phyloP scores from a whole-genome alignment of 1,284 basidiomycete genomes.

The Ustilago hordei region DNA sequence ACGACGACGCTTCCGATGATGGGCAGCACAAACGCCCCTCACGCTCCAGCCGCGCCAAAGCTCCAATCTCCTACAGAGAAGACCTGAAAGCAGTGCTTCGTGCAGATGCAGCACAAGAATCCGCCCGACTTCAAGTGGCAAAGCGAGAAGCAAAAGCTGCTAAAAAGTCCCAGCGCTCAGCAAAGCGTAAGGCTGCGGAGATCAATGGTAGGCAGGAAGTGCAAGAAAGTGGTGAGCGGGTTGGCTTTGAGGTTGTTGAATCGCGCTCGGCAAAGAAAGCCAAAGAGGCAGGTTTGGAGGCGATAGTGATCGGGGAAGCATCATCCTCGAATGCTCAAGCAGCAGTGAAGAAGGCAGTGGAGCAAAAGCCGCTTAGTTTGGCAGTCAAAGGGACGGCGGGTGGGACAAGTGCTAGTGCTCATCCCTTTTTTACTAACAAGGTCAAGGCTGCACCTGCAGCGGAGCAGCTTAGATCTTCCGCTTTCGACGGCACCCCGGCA shows the following conservation, averaged over 20 bases:
- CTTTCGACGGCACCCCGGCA: slow-evolving; percentile 11
- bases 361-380: slow-evolving; percentile 34
- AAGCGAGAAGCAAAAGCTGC: slow-evolving; percentile 19
- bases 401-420: slow-evolving; percentile 13
- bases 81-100: slow-evolving; percentile 52
- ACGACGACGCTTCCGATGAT: slow-evolving; percentile 9
- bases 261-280: slow-evolving; percentile 6
- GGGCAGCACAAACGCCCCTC: slow-evolving; percentile 18
- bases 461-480: slow-evolving; percentile 6
- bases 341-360: slow-evolving; percentile 4
- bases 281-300: background rate
- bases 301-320: background rate
- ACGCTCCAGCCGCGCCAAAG: slow-evolving; percentile 30
- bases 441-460: slow-evolving; percentile 12
- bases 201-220: background rate
- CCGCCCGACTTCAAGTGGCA: slow-evolving; percentile 21
- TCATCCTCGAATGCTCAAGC: background rate
- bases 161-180: slow-evolving; percentile 13
- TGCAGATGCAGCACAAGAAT: slow-evolving; percentile 35
- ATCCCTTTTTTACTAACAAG: slow-evolving; percentile 45
- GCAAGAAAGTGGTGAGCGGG: background rate
- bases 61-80: slow-evolving; percentile 39
- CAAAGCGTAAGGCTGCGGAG: background rate
- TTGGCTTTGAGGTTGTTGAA: slow-evolving; percentile 32
- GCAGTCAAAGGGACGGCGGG: slow-evolving; percentile 31